A percentile compares a stretch with the other conserved stretches of the same genome.
Conservation (phyloP, 1,284 basidiomycete genomes). For the Mrakiaceae sp. region DNA sequence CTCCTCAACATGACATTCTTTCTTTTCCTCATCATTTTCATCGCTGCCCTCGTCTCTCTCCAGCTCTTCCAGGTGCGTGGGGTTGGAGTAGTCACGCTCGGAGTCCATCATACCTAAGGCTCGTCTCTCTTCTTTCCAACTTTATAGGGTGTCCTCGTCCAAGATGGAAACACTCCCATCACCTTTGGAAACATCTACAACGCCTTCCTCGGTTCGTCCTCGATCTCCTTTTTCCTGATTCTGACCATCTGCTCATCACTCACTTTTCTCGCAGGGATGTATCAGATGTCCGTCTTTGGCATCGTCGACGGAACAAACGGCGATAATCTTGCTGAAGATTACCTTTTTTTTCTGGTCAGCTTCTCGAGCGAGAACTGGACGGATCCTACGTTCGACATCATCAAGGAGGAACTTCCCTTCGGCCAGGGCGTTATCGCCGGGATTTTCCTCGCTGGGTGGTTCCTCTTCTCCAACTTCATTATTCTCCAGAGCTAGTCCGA, state of each 20-base stretch:
- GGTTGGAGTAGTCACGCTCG: not conserved
- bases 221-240: too few species aligned
- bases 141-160: slow-evolving; percentile 63
- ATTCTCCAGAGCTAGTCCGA: slow-evolving; percentile 17
- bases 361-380: slow-evolving; percentile 97
- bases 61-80: slow-evolving; percentile 42
- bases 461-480: slow-evolving; percentile 82
- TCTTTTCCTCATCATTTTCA: slow-evolving; percentile 76
- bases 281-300: slow-evolving; percentile 46
- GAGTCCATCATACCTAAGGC: not conserved
- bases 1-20: slow-evolving; percentile 90
- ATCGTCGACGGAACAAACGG: too few species aligned
- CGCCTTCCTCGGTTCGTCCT: slow-evolving; percentile 54
- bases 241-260: too few species aligned
- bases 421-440: slow-evolving; percentile 64
- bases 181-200: slow-evolving; percentile 86
- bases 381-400: slow-evolving; percentile 34
- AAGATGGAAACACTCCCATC: slow-evolving; percentile 41
- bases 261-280: slow-evolving; percentile 39
- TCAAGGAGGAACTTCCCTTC: slow-evolving; percentile 48
- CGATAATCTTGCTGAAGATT: too few species aligned
- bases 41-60: slow-evolving; percentile 69
- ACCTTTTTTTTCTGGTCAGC: too few species aligned
- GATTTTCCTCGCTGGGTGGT: slow-evolving; percentile 73
- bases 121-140: slow-evolving; percentile 30